A percentile compares a stretch with the other conserved stretches of the same genome.
phyloP scores from a whole-genome alignment of 23 red algal genomes.

The Gracilaria vermiculophylla region DNA sequence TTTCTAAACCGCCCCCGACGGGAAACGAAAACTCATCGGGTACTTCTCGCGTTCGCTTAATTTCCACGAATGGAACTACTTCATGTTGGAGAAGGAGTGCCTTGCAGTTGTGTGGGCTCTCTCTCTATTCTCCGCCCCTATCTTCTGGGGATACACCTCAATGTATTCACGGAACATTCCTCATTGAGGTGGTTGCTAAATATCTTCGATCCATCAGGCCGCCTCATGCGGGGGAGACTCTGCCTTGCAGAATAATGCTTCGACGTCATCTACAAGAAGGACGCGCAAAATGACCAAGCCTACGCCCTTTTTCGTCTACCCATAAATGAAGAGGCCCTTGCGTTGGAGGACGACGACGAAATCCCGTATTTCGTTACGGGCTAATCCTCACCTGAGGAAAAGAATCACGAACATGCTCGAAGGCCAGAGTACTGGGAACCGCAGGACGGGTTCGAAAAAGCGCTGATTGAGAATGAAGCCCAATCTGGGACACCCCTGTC shows the following conservation, averaged over 20 bases:
- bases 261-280: conserved; percentile 10
- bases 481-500: neutral
- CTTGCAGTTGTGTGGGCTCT: too few species aligned
- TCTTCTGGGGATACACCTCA: neutral
- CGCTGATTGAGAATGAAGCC: neutral
- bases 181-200: neutral
- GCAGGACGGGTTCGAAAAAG: neutral
- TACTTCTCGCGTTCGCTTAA: neutral
- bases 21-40: neutral
- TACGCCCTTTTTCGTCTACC: neutral
- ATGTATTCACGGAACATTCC: neutral
- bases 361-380: too few species aligned
- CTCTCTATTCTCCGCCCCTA: neutral
- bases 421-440: neutral
- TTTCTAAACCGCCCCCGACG: conserved; percentile 7
- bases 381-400: neutral
- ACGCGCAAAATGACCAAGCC: neutral
- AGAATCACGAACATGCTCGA: neutral
- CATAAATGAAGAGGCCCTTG: neutral
- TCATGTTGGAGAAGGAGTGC: conserved; percentile 1
- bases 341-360: neutral
- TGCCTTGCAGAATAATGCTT: neutral
- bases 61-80: conserved; percentile 1
- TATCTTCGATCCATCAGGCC: too few species aligned
- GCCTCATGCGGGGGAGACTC: neutral